Percentiles rank a stretch among this genome's conserved stretches.
phyloP scores from a whole-genome alignment of 805 yeast genomes.

The Yarrowia divulgata region DNA sequence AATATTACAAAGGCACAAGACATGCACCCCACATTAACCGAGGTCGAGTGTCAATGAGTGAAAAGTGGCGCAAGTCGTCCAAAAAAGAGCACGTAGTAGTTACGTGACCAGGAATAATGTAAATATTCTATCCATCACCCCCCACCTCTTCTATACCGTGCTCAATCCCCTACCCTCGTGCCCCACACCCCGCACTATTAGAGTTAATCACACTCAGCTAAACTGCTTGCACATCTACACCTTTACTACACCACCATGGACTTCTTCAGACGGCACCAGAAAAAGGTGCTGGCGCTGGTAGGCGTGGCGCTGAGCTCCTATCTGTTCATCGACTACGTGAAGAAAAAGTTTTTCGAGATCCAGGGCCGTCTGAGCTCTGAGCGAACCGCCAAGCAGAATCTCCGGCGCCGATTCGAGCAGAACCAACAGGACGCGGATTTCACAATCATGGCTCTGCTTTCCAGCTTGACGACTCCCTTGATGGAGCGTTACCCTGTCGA shows the following conservation, averaged over 20 bases:
- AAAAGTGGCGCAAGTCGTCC: neutral
- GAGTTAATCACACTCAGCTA: slow-evolving; percentile 26
- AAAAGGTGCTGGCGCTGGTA: slow-evolving; percentile 55
- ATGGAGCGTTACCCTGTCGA: slow-evolving; percentile 72
- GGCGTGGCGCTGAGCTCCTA: slow-evolving; percentile 58
- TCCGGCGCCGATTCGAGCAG: slow-evolving; percentile 83
- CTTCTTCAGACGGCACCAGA: slow-evolving; percentile 56
- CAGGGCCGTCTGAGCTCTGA: slow-evolving; percentile 63
- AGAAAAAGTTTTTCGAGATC: slow-evolving; percentile 56
- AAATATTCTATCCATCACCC: neutral
- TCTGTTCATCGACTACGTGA: slow-evolving; percentile 55
- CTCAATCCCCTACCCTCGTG: neutral
- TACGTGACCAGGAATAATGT: no score
- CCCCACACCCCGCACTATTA: slow-evolving; percentile 35
- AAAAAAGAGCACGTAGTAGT: neutral
- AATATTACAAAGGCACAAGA: neutral
- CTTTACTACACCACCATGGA: slow-evolving; percentile 44
- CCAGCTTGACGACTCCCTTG: slow-evolving; percentile 73
- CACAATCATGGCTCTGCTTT: slow-evolving; percentile 82
- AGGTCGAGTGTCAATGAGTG: neutral
- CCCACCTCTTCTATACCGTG: neutral
- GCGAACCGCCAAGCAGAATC: slow-evolving; percentile 67
- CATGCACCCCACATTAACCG: slow-evolving; percentile 32
- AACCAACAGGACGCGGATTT: slow-evolving; percentile 89
- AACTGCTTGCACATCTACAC: slow-evolving; percentile 5